phyloP scores from a whole-genome alignment of 2,329 filamentous ascomycete genomes.

The Plectosphaerella sp. region DNA sequence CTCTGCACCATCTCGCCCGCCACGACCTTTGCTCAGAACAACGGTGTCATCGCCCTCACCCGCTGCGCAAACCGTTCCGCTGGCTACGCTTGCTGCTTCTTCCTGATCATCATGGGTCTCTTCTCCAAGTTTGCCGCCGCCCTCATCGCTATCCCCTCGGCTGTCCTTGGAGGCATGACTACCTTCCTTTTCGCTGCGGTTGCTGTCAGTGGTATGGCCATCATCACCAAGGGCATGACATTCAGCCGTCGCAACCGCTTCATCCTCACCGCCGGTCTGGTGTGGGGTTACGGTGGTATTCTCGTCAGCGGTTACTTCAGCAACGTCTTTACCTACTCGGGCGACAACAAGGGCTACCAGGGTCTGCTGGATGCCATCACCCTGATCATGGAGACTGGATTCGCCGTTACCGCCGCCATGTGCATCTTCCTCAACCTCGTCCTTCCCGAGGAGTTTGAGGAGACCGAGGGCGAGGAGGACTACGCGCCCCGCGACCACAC shows the following conservation, averaged over 20 bases:
- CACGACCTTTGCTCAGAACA: constrained; percentile 79
- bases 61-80: constrained; percentile 77
- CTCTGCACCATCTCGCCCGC: constrained; percentile 78
- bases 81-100: constrained; percentile 72
- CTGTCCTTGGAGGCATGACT: constrained; percentile 66
- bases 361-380: constrained; percentile 74
- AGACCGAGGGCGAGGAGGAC: constrained; percentile 24
- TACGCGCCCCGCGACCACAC: background rate
- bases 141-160: constrained; percentile 67
- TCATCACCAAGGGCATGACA: constrained; percentile 62
- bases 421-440: constrained; percentile 69
- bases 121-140: constrained; percentile 81
- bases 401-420: constrained; percentile 69
- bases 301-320: constrained; percentile 64
- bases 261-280: constrained; percentile 70
- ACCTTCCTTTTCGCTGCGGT: constrained; percentile 78
- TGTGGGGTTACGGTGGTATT: constrained; percentile 69
- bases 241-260: constrained; percentile 81
- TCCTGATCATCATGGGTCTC: constrained; percentile 75
- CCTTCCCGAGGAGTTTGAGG: constrained; percentile 72
- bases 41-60: constrained; percentile 78
- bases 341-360: constrained; percentile 60
- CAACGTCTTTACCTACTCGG: constrained; percentile 68
- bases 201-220: constrained; percentile 71
- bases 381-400: constrained; percentile 71